Evolutionary conservation across 2,329 filamentous ascomycete genomes (phyloP).

Genomic region (Fusarium sp.): DNA sequence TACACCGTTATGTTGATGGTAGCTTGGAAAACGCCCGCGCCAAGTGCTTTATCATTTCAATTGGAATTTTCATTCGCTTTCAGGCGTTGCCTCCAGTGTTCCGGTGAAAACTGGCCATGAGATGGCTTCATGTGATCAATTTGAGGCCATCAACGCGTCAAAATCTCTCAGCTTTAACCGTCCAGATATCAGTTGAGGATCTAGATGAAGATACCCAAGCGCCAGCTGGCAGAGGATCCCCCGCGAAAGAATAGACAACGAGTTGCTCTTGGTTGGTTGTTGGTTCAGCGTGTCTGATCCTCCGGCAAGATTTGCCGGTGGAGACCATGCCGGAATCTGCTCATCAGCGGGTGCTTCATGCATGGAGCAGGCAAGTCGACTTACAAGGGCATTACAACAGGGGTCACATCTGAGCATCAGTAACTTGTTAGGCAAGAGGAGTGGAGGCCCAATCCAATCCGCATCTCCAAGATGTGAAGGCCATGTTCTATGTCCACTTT

Average conservation of each 20-base stretch:
- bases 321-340: neutral
- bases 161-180: neutral
- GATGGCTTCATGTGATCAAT: neutral
- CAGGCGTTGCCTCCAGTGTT: neutral
- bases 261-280: neutral
- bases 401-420: neutral
- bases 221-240: neutral
- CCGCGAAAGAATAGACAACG: neutral
- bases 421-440: neutral
- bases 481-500: neutral
- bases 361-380: neutral
- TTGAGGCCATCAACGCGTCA: neutral
- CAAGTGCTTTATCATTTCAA: neutral
- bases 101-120: neutral
- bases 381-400: neutral
- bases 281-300: neutral
- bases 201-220: neutral
- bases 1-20: neutral
- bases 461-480: neutral
- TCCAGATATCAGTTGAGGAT: neutral
- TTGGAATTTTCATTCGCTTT: neutral
- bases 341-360: neutral
- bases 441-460: neutral
- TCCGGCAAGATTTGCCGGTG: neutral
- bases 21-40: neutral